phyloP scores from a whole-genome alignment of 148 eudicot species.

The Spergularia marina region DNA sequence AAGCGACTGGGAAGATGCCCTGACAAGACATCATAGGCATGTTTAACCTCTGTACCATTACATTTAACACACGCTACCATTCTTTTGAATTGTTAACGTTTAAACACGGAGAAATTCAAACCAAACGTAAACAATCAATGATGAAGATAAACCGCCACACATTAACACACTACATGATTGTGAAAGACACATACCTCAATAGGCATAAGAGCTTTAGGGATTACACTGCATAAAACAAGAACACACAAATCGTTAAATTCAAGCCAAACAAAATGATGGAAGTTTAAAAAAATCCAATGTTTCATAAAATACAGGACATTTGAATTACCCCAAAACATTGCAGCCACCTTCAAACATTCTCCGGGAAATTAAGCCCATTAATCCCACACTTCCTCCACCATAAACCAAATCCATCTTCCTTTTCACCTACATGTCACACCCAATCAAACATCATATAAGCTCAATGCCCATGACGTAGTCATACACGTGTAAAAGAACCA shows the following conservation, averaged over 20 bases:
- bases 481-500: too few relatives aligned
- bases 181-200: conserved; percentile 59
- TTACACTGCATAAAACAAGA: conserved; percentile 59
- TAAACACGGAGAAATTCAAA: too few relatives aligned
- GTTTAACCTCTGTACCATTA: neutral
- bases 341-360: conserved; percentile 79
- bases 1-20: neutral
- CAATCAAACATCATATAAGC: conserved; percentile 18
- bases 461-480: conserved; percentile 16
- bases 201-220: conserved; percentile 88
- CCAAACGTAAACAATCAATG: neutral
- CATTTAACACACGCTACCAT: too few relatives aligned
- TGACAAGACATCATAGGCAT: conserved; percentile 5
- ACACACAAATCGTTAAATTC: conserved; percentile 1
- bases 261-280: conserved; percentile 11
- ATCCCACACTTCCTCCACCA: conserved; percentile 96
- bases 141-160: neutral
- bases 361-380: conserved; percentile 84
- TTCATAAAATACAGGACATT: neutral
- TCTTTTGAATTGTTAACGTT: too few relatives aligned
- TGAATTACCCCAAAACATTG: conserved; percentile 87
- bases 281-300: neutral
- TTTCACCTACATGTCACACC: conserved; percentile 49
- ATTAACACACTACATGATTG: neutral
- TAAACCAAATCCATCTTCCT: conserved; percentile 89